Evolutionary conservation across 2,329 filamentous ascomycete genomes (phyloP).

Genomic region (Furcasterigmium furcatum): DNA sequence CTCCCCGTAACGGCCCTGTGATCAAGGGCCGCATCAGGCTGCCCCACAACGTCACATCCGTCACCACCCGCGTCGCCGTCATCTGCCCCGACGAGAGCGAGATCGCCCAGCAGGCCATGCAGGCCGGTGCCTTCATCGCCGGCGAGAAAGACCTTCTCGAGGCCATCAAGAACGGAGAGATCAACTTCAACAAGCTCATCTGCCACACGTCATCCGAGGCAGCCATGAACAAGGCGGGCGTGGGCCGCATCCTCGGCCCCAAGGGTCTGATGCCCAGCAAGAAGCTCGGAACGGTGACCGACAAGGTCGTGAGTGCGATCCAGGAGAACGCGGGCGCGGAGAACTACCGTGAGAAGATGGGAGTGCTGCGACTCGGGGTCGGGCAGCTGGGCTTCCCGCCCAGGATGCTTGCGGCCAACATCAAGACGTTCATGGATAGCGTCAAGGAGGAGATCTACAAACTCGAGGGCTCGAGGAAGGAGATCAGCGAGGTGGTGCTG

Average conservation of each 20-base stretch:
- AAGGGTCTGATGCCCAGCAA: conserved; percentile 87
- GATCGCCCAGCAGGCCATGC: conserved; percentile 68
- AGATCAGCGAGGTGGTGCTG: conserved; percentile 64
- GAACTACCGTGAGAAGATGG: conserved; percentile 81
- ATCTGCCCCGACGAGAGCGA: conserved; percentile 82
- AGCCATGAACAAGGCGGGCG: conserved; percentile 74
- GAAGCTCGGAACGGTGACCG: conserved; percentile 86
- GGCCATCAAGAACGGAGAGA: conserved; percentile 66
- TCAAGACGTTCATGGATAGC: conserved; percentile 71
- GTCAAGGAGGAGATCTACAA: conserved; percentile 71
- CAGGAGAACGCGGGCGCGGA: conserved; percentile 79
- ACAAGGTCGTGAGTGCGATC: conserved; percentile 71
- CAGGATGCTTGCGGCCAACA: conserved; percentile 79
- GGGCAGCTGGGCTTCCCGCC: conserved; percentile 89
- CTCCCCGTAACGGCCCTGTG: conserved; percentile 80
- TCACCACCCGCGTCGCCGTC: conserved; percentile 84
- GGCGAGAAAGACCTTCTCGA: conserved; percentile 87
- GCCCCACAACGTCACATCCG: conserved; percentile 86
- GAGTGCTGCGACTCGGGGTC: conserved; percentile 84
- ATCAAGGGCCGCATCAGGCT: conserved; percentile 85
- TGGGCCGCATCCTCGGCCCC: conserved; percentile 83
- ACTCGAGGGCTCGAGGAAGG: conserved; percentile 32
- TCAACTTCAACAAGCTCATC: conserved; percentile 86
- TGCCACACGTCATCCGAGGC: conserved; percentile 77
- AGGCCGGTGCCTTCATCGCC: conserved; percentile 76